Percentiles rank a stretch among this genome's conserved stretches.
Evolutionary conservation across 2,329 filamentous ascomycete genomes (phyloP).

Genomic region (Penicillium frequentans): DNA sequence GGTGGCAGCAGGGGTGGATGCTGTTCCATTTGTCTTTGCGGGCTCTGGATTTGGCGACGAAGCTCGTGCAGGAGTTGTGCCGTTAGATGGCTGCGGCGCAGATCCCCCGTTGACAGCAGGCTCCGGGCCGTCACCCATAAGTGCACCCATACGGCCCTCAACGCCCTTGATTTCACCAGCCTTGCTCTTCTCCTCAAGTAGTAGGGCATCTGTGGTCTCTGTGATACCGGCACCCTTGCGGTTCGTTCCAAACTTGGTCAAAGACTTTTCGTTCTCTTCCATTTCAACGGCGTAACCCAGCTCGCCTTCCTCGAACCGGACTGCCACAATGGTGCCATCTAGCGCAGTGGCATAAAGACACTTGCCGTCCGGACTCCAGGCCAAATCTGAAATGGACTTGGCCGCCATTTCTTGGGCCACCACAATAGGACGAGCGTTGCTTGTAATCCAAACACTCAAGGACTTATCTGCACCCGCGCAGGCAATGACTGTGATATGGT

Average conservation of each 20-base stretch:
- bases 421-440: conserved; percentile 84
- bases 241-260: conserved; percentile 89
- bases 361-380: conserved; percentile 90
- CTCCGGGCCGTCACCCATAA: conserved; percentile 82
- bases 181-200: conserved; percentile 88
- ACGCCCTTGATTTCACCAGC: conserved; percentile 85
- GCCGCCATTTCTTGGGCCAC: conserved; percentile 84
- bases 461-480: conserved; percentile 97
- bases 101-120: conserved; percentile 50
- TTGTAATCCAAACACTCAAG: conserved; percentile 96
- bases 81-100: conserved; percentile 46
- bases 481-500: conserved; percentile 85
- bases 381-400: conserved; percentile 91
- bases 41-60: conserved; percentile 33
- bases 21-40: conserved; percentile 39
- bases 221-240: conserved; percentile 86
- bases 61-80: conserved; percentile 37
- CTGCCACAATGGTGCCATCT: conserved; percentile 81
- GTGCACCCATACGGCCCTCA: conserved; percentile 93
- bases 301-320: conserved; percentile 82
- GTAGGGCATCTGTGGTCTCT: conserved; percentile 85
- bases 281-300: conserved; percentile 83
- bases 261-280: conserved; percentile 86
- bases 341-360: conserved; percentile 82
- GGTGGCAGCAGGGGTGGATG: conserved; percentile 29